Evolutionary conservation across 257 asterid genomes (phyloP), one percentile per base, ranked within the genome.

Genomic region (Parsonsia alboflavescens): DNA sequence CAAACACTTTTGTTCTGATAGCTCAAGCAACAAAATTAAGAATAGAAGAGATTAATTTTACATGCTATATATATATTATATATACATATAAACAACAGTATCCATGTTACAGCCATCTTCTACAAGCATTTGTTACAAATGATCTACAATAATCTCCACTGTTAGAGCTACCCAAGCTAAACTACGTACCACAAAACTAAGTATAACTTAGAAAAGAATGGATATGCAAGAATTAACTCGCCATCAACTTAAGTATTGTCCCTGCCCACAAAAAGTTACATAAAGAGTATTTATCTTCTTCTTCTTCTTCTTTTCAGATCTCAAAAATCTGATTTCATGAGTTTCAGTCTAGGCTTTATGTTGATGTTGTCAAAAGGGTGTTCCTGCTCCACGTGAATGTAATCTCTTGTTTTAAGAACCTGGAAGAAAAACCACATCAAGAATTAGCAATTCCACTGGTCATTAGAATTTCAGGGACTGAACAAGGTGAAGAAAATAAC

Each of bases 401-500:
- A 90, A 78, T 88, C 96, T 85, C 88, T 84, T 46, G 96, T 90
- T 81, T 87, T 88, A 10, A 90, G 88, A 73, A 90, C 96, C 94
- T 90, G 86, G 6, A 39, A 22, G 61, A 22, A 54, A 54, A 54
- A 54, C 22, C 61, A 54, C 61, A 54, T 54, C 11, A 73, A 65
- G 71, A 56, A 71, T 70, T 19, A 64, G 49, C 24, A 39, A 65
- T 39, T 8, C 36, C 50, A 9, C 4, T 33, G 19, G 48, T 39
- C 7, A 36, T 7, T 8, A 64, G 2, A 64, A 39, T 7, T 64
- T 64, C 46, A 64, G 49, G 57, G 64, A 7, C 66, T 11, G 24
- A 19, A 56, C 73, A 21, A 45, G 63, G 26, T 36, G 26, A 53
- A 42, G 46, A n/a, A 12, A 2, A 57, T 57, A 45, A 61, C 8